A percentile compares a stretch with the other conserved stretches of the same genome.
Conservation (phyloP, 2,329 filamentous ascomycete genomes). For the Colletotrichum destructivum region DNA sequence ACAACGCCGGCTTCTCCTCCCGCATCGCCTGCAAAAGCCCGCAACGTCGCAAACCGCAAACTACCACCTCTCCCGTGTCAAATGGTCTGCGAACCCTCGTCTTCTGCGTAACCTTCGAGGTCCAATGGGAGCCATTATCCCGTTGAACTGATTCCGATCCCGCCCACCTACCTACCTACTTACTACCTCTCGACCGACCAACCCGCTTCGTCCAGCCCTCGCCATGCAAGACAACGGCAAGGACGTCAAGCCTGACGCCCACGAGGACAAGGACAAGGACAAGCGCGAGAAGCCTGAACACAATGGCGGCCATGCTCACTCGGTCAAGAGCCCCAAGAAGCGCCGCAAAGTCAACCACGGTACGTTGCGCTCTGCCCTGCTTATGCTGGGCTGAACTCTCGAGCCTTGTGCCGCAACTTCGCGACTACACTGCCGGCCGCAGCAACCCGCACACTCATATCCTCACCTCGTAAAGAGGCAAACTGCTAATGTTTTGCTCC, state of each 20-base stretch:
- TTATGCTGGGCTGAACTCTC: neutral
- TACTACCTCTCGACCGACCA: neutral
- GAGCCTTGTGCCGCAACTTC: neutral
- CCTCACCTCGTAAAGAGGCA: constrained; percentile 45
- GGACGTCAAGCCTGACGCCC: constrained; percentile 56
- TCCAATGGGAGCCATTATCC: constrained; percentile 59
- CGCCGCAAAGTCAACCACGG: constrained; percentile 92
- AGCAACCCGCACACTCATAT: constrained; percentile 43
- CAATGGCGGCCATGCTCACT: constrained; percentile 49
- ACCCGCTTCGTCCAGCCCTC: constrained; percentile 34
- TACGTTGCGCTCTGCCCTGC: constrained; percentile 66
- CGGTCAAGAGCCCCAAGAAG: constrained; percentile 79
- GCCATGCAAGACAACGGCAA: constrained; percentile 55
- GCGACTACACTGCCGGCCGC: constrained; percentile 23
- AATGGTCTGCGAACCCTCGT: constrained; percentile 57
- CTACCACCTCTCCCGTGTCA: constrained; percentile 13
- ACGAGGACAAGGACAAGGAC: constrained; percentile 50
- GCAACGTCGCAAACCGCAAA: neutral
- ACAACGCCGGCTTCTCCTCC: constrained; percentile 12
- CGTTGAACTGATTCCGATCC: constrained; percentile 50
- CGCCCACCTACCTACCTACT: neutral
- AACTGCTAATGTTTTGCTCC: constrained; percentile 48
- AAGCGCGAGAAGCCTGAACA: constrained; percentile 47
- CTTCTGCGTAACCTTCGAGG: constrained; percentile 60
- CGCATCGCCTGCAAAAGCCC: constrained; percentile 11